Conservation (phyloP, 345 rosid genomes). For the Adansonia digitata region DNA sequence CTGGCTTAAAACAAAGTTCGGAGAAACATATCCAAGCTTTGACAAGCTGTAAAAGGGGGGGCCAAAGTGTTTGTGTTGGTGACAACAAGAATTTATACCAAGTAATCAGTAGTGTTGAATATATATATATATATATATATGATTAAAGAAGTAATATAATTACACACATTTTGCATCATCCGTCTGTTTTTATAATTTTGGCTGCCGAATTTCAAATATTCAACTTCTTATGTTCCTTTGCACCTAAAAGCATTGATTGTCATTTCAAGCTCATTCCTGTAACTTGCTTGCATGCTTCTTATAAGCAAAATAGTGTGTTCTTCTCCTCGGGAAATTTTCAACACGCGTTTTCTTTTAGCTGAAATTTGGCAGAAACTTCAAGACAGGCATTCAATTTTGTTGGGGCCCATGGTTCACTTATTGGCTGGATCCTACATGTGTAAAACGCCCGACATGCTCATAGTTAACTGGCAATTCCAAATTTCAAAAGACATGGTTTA, state of each 20-base stretch:
- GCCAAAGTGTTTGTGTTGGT: conserved; percentile 15
- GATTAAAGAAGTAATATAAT: background rate
- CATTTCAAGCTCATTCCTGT: background rate
- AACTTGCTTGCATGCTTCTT: background rate
- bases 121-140: too few relatives aligned
- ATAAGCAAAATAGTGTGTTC: background rate
- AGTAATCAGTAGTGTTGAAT: background rate
- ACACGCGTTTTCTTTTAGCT: conserved; percentile 1
- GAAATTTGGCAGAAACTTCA: background rate
- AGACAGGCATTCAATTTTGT: background rate
- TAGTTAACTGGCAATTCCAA: too few relatives aligned
- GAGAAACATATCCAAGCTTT: too few relatives aligned
- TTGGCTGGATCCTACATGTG: too few relatives aligned
- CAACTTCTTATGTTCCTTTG: background rate
- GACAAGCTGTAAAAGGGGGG: conserved; percentile 21
- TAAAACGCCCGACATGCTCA: too few relatives aligned
- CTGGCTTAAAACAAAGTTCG: conserved; percentile 9
- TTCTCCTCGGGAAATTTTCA: background rate
- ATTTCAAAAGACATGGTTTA: too few relatives aligned
- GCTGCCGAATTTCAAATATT: background rate
- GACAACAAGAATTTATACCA: conserved; percentile 1
- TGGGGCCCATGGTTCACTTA: too few relatives aligned
- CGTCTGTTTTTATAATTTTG: background rate
- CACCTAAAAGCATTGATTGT: background rate
- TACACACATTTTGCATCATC: background rate